phyloP scores from a whole-genome alignment of 352 stramenopile genomes.

The Thalassiosira mediterranea region DNA sequence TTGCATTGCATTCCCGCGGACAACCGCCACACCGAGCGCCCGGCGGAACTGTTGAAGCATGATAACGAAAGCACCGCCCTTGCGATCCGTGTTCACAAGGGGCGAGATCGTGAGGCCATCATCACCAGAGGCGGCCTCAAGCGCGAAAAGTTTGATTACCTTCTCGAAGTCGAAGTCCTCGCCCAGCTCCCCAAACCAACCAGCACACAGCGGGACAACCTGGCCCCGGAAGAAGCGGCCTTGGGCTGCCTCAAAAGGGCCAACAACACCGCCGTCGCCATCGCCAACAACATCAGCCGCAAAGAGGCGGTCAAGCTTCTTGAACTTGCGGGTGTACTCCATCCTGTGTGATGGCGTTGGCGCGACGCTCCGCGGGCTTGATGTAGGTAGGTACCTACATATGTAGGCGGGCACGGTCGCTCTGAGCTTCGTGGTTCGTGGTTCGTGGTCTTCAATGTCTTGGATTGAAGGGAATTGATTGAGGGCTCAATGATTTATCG shows the following conservation, averaged over 20 bases:
- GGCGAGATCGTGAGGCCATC: slow-evolving; percentile 1
- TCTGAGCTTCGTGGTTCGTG: no score
- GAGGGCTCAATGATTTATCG: no score
- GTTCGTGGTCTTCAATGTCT: no score
- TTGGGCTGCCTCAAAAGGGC: slow-evolving; percentile 11
- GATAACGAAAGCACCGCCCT: neutral
- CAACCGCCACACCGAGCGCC: slow-evolving; percentile 20
- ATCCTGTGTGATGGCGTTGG: neutral
- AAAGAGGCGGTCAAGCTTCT: slow-evolving; percentile 25
- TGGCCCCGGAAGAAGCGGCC: slow-evolving; percentile 4
- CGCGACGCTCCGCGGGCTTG: neutral
- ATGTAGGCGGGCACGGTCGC: no score
- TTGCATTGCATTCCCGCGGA: slow-evolving; percentile 11
- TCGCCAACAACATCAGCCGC: slow-evolving; percentile 3
- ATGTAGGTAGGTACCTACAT: no score
- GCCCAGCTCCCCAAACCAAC: neutral
- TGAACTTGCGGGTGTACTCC: slow-evolving; percentile 12
- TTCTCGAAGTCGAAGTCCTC: slow-evolving; percentile 8
- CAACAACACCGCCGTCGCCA: slow-evolving; percentile 2
- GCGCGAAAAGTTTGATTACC: slow-evolving; percentile 5
- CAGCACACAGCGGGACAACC: slow-evolving; percentile 7
- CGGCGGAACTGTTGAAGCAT: slow-evolving; percentile 16
- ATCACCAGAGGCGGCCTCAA: slow-evolving; percentile 1
- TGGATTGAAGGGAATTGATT: no score
- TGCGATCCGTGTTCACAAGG: neutral